Evolutionary conservation across 2,329 filamentous ascomycete species (phyloP), one percentile per base, ranked within the genome.

Genomic region (Ophiocordyceps camponoti-saundersi): DNA sequence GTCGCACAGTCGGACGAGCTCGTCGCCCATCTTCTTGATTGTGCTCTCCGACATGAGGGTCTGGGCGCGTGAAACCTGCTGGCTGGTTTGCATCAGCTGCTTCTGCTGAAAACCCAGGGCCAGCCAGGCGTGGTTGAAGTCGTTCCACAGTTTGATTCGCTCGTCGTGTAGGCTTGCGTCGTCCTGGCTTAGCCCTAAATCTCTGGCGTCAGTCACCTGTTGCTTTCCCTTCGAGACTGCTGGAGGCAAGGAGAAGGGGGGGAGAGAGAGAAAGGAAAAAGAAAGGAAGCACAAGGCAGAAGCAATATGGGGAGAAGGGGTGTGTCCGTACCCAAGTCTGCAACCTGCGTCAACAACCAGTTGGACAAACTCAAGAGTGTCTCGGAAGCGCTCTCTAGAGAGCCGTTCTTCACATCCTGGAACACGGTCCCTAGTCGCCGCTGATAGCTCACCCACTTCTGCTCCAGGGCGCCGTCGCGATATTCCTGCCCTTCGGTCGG

Each of bases 71-170:
- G 75, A 70, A 4, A 73, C 67, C 48, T 75, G 71, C 52, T 75
- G 70, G 18, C 74, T 74, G 0, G 74, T 74, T 46, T 72, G 69
- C 57, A 83, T 70, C 61, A 89, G 67, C 47, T 94, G 82, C 58
- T 84, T 86, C 60, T 96, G 89, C 54, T 79, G 84, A 59, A 92
- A 86, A 45, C 89, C 77, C 7, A 92, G 69, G 5, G 81, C 76
- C 36, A 95, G 73, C 90, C 90, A 96, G 49, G 85, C 88, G 49
- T 86, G 75, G 63, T 98, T 96, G 67, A 96, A 95, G 54, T 95
- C 84, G 56, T 84, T 80, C 92, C 92, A 98, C 7, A 96, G 68
- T 58, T 82, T 81, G 53, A 95, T 75, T 47, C 88, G 80, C 55
- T 92, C 82, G 48, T 73, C 67, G 58, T 92, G 80, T 48, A 86